Percentiles rank a stretch among this genome's conserved stretches.
phyloP scores from a whole-genome alignment of 2,329 filamentous ascomycete species.

The Aspergillus awamori region DNA sequence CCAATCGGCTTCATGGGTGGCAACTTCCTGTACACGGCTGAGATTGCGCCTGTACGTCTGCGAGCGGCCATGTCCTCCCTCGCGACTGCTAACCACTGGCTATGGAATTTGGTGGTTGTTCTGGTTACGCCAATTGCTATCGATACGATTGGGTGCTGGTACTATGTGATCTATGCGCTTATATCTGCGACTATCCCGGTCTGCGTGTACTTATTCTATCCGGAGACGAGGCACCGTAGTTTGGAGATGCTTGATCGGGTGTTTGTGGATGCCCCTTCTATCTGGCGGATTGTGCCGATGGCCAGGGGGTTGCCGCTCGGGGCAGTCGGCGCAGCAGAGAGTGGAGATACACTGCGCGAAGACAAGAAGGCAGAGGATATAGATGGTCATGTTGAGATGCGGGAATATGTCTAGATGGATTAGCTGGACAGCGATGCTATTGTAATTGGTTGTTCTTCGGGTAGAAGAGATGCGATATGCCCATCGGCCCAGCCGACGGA shows the following conservation, averaged over 20 bases:
- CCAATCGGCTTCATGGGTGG: constrained; percentile 14
- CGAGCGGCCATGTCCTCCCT: constrained; percentile 13
- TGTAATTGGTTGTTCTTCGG: not conserved
- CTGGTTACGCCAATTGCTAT: constrained; percentile 15
- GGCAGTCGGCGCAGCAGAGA: not conserved
- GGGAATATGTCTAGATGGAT: not conserved
- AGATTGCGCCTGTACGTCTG: constrained; percentile 11
- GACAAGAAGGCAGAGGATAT: not conserved
- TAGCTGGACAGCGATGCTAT: no score
- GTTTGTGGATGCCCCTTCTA: not conserved
- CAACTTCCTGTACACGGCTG: constrained; percentile 12
- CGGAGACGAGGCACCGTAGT: constrained; percentile 17
- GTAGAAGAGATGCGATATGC: not conserved
- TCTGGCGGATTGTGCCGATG: not conserved
- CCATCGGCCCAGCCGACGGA: not conserved
- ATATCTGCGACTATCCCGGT: constrained; percentile 8
- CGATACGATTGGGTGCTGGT: constrained; percentile 9
- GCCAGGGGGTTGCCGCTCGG: not conserved
- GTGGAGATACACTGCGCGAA: not conserved
- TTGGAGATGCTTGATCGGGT: constrained; percentile 9
- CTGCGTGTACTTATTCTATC: constrained; percentile 15
- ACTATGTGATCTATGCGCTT: constrained; percentile 12
- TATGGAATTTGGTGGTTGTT: constrained; percentile 15
- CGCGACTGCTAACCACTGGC: constrained; percentile 16
- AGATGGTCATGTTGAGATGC: not conserved